Base-by-base conservation (phyloP, 2,329 filamentous ascomycete species). In the Cladosporium cucumerinum region DNA sequence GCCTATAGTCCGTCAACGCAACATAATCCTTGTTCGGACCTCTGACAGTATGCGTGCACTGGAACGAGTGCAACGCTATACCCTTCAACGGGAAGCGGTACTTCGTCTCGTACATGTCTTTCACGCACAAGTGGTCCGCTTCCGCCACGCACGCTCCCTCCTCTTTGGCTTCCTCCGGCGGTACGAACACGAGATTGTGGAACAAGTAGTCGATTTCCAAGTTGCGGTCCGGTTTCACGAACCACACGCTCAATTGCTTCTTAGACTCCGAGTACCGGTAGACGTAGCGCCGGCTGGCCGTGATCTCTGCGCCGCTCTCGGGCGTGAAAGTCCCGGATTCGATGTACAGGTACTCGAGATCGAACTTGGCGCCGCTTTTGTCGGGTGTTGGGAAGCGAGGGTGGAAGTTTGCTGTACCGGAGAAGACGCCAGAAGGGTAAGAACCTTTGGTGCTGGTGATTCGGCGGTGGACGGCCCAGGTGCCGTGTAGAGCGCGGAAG, bases 11-110 rank as follows among this genome's bases (percentile, higher is more conserved):
- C 28, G 77, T 79, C 61, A 76, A 76, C 39, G 75, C 73, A n/a
- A 71, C 72, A 66, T 93, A 93, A 72, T 92, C 87, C 77, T 93
- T 93, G 74, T 86, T 86, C 2, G 89, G 90, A 0, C 90, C 90
- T 28, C 84, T 85, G 1, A 92, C 90, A 1, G 81, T 82, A 70
- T 92, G 91, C 61, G 80, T 83, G 52, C 90, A 80, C 32, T 76
- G 82, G 85, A 88, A 91, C 28, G 81, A 76, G 61, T 74, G 73
- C 68, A 92, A 70, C 51, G 84, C 84, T 1, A 88, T 84, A 0
- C 84, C 86, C 57, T 81, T 74, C 69, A 88, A 89, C 10, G 75
- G 77, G 74, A 93, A 91, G 61, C 85, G 81, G 74, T 91, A 92
- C 52, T 81, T 79, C 48, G 89, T 87, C 52, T 88, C 80, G 72